These are phyloP conservation scores for Mycena latifolia DNA, from an alignment of 768 basidiomycete species.

Conservation along the genomic window DNA sequence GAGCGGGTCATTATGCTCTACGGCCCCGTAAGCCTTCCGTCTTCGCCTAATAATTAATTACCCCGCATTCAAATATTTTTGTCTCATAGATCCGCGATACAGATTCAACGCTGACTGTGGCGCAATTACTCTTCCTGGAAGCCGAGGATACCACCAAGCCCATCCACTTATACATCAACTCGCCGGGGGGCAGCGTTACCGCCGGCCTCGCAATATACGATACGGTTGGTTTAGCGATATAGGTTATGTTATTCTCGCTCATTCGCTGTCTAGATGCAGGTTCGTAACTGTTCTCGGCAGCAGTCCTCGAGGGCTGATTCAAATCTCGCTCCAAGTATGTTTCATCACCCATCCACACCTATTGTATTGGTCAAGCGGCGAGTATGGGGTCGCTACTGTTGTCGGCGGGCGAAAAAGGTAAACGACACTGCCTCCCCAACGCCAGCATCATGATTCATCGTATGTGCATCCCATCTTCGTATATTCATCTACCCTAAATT, in stretches of 20 bases:
- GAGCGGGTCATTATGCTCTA: constrained; percentile 97
- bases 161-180: constrained; percentile 97
- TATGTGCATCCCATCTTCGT: constrained; percentile 54
- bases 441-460: constrained; percentile 99
- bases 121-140: constrained; percentile 95
- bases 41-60: constrained; percentile 17
- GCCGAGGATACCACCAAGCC: constrained; percentile 95
- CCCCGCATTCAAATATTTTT: constrained; percentile 28
- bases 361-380: constrained; percentile 94
- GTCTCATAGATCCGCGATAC: constrained; percentile 83
- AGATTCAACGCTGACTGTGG: constrained; percentile 90
- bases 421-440: constrained; percentile 92
- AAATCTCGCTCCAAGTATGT: constrained; percentile 72
- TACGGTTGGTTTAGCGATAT: constrained; percentile 70
- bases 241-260: neutral
- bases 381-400: constrained; percentile 97
- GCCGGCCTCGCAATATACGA: constrained; percentile 98
- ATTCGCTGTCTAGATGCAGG: constrained; percentile 62
- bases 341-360: constrained; percentile 95
- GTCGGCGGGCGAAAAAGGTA: constrained; percentile 91
- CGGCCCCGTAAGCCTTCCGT: constrained; percentile 74
- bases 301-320: constrained; percentile 37
- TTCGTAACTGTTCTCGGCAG: constrained; percentile 44
- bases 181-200: constrained; percentile 95
- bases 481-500: constrained; percentile 19